Evolutionary conservation across 345 rosid genomes (phyloP), one percentile per base, ranked within the genome.

Genomic region (Luvunga scandens): DNA sequence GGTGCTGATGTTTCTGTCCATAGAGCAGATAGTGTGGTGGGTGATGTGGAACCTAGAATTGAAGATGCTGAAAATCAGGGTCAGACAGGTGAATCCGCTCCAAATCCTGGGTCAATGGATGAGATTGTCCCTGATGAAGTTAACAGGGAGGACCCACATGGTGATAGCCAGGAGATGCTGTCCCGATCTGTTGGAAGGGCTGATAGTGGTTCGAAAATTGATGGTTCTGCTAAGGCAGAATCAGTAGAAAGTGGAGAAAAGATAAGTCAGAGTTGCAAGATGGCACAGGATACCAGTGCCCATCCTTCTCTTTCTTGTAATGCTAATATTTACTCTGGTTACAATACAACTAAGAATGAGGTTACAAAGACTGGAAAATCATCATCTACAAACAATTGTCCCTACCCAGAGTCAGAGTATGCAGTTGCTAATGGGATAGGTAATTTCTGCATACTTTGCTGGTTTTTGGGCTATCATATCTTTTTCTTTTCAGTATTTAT

Each of bases 1-100:
- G 99, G 99, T 45, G 91, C 97, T 82, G 99, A 97, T 82, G 84
- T 85, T 77, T 97, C 95, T 65, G 92, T 91, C 69, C 98, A 91
- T 77, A 91, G 98, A 89, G 83, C 95, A 69, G 87, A 90, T 68
- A 94, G 99, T 87, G 90, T 93, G 48, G 94, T 93, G 76, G 98
- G 99, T 75, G 95, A 93, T 80, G 85, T 90, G 76, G 99, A 94
- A 70, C 97, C 95, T 25, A 89, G 94, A 82, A 86, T 87, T 18
- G 98, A 97, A 84, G 97, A 93, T 79, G 87, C 85, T 80, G 99
- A 97, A 85, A 94, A 90, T 87, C 97, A 91, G 86, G 99, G 99
- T 72, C 98, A 92, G 85, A 94, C 95, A 4, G 99, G 98, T 84
- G 99, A 97, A 84, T 97, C 90, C 86, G 94, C 88, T 71, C 99